Conservation (phyloP, 177 flowering plant species). For the Vitis hybrid region DNA sequence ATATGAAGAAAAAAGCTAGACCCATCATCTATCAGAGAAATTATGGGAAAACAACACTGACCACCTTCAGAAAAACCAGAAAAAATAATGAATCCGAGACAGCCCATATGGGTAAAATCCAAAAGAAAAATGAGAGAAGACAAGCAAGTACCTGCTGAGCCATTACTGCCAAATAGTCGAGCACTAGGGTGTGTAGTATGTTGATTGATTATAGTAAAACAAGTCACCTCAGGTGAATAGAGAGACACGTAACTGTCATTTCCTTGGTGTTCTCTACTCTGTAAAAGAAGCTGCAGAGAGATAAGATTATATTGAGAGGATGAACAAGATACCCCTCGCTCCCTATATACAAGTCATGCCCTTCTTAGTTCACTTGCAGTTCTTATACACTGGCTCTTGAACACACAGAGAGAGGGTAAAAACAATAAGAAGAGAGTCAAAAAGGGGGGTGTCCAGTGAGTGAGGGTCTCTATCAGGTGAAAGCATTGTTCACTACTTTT, state of each 20-base stretch:
- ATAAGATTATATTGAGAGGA: neutral
- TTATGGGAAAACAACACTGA: conserved; percentile 7
- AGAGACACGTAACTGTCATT: conserved; percentile 18
- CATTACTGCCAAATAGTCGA: conserved; percentile 25
- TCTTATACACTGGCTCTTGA: conserved; percentile 3
- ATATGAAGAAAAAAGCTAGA: conserved; percentile 11
- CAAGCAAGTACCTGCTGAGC: conserved; percentile 40
- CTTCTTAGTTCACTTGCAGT: neutral
- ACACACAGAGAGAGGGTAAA: neutral
- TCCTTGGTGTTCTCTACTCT: neutral
- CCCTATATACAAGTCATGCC: too few species aligned
- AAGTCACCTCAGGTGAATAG: conserved; percentile 19
- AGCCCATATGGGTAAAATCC: conserved; percentile 13
- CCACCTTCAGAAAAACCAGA: neutral
- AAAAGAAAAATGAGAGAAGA: conserved; percentile 15
- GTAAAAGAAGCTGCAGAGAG: neutral
- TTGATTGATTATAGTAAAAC: conserved; percentile 17
- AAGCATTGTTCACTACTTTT: conserved; percentile 10
- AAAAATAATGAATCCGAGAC: neutral
- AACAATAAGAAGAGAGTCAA: conserved; percentile 8
- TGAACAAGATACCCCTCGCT: conserved; percentile 6
- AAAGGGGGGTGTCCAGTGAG: neutral
- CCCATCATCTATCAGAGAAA: conserved; percentile 7
- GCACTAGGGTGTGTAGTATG: neutral
- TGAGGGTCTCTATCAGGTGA: conserved; percentile 12